Conservation (phyloP, 164 flowering plant genomes). For the Echeveria elegans region DNA sequence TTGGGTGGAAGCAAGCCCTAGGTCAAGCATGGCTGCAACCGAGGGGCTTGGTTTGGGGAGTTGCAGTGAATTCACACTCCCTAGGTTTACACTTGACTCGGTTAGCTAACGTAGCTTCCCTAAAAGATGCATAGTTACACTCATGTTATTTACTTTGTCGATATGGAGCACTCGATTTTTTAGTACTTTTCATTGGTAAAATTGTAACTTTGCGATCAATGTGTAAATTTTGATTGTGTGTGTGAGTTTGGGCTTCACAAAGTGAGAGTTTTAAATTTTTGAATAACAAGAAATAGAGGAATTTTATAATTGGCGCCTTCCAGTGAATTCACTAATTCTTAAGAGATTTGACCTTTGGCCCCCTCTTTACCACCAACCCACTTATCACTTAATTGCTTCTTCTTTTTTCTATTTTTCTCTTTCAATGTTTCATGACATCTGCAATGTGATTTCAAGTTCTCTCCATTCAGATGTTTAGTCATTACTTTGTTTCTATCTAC, state of each 20-base stretch:
- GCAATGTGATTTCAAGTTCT: neutral
- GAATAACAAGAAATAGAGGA: constrained; percentile 4
- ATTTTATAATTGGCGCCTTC: neutral
- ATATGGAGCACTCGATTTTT: neutral
- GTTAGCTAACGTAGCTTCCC: constrained; percentile 1
- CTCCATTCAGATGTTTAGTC: neutral
- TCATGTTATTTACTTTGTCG: neutral
- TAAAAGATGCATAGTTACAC: neutral
- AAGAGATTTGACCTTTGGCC: constrained; percentile 8
- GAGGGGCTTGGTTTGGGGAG: constrained; percentile 52
- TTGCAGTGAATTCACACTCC: constrained; percentile 51
- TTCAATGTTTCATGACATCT: neutral
- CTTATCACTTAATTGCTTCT: neutral
- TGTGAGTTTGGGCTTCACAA: neutral
- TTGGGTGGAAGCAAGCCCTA: constrained; percentile 39
- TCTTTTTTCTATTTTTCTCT: neutral
- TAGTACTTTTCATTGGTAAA: neutral
- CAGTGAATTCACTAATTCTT: constrained; percentile 3
- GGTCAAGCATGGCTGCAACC: constrained; percentile 56
- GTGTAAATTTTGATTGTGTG: neutral
- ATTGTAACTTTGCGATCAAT: neutral
- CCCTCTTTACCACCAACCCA: neutral
- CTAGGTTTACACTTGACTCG: constrained; percentile 19
- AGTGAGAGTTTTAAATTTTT: neutral
- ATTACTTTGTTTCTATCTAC: too few species aligned